These are phyloP conservation scores for Blastocystis sp. DNA, from an alignment of 352 stramenopile genomes.

Conservation along the genomic window DNA sequence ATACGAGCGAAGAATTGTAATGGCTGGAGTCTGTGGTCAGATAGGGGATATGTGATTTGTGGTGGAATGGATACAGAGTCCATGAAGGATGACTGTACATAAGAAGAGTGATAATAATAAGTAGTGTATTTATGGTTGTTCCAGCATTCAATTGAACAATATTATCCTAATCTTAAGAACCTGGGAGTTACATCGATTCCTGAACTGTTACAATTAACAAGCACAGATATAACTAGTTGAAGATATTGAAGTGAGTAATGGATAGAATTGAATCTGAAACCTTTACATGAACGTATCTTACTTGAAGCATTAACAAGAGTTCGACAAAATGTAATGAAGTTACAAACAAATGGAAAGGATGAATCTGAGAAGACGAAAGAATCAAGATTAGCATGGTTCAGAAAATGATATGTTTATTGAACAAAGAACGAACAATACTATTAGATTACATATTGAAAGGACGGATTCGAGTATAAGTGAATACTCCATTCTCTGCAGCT, in stretches of 20 bases:
- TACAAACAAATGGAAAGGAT: neutral
- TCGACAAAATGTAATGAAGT: neutral
- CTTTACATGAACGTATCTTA: neutral
- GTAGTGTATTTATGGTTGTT: conserved; percentile 16
- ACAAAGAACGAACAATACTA: neutral
- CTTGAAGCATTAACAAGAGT: neutral
- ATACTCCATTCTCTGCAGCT: conserved; percentile 24
- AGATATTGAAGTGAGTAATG: neutral
- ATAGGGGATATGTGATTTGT: neutral
- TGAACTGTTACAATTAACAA: neutral
- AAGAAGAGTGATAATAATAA: neutral
- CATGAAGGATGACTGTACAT: neutral
- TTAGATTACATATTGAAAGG: neutral
- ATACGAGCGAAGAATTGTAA: conserved; percentile 11
- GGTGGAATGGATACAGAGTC: neutral
- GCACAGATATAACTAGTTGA: neutral
- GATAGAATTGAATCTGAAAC: conserved; percentile 35
- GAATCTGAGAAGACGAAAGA: neutral
- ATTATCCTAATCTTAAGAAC: neutral
- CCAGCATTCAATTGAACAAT: neutral
- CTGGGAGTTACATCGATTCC: neutral
- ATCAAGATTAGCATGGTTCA: neutral
- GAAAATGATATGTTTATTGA: conserved; percentile 6
- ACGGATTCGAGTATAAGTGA: conserved; percentile 1
- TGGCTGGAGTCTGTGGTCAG: conserved; percentile 21